These are phyloP conservation scores for Colletotrichum shisoi DNA, from an alignment of 2,329 filamentous ascomycete genomes.

Conservation along the genomic window DNA sequence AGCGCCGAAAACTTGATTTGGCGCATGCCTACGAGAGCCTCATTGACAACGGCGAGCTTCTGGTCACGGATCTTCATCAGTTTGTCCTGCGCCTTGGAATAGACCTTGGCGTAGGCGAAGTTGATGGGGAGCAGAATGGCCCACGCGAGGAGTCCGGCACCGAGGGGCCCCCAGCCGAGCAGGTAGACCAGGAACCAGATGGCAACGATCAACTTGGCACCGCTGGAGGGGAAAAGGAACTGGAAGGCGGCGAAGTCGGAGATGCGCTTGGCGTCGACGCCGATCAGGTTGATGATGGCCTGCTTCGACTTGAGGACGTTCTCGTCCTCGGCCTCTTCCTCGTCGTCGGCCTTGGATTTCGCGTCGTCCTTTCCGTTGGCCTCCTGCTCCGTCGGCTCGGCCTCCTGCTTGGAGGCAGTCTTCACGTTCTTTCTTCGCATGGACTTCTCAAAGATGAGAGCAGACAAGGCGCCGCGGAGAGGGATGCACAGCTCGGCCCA, in stretches of 20 bases:
- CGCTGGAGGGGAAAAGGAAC: constrained; percentile 68
- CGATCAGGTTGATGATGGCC: constrained; percentile 78
- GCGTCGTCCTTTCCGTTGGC: constrained; percentile 44
- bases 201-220: constrained; percentile 71
- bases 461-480: constrained; percentile 72
- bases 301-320: constrained; percentile 62
- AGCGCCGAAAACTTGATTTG: constrained; percentile 86
- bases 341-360: constrained; percentile 57
- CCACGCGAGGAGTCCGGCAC: constrained; percentile 71
- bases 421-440: constrained; percentile 81
- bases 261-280: constrained; percentile 76
- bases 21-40: constrained; percentile 79
- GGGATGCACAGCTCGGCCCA: constrained; percentile 70
- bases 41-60: constrained; percentile 78
- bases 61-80: constrained; percentile 79
- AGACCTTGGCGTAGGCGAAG: constrained; percentile 69
- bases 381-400: constrained; percentile 43
- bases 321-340: constrained; percentile 57
- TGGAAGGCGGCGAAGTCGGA: constrained; percentile 73
- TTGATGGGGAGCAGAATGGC: constrained; percentile 73
- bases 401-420: constrained; percentile 60
- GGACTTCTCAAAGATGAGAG: constrained; percentile 78
- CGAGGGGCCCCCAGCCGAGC: constrained; percentile 74
- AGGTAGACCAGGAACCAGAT: constrained; percentile 72
- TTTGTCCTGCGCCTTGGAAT: constrained; percentile 69